Evolutionary conservation across 176 grass and related monocot genomes (phyloP), one percentile per base, ranked within the genome.

Genomic region (Paspalum notatum): DNA sequence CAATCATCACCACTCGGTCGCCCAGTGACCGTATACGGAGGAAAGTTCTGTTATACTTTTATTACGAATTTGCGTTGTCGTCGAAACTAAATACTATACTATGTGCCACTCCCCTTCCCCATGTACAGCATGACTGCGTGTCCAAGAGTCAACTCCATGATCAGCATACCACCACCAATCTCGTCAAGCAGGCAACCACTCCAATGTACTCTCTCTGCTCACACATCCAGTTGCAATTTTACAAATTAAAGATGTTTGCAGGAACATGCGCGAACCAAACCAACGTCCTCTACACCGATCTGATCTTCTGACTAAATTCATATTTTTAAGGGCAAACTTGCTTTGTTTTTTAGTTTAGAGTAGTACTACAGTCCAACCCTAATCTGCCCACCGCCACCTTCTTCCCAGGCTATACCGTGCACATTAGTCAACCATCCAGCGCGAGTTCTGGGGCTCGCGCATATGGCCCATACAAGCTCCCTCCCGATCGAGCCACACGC

Each of bases 391-490:
- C 80, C 80, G 67, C 10, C 86, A 59, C 49, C 69, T 48, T 55
- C 52, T 20, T 17, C 70, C 37, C 66, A 74, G 79, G 7, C 73
- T 50, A 59, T 11, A 1, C 12, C 46, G 6, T 22, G 75, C 71
- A 21, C 38, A 59, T 81, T 89, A 89, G 82, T 89, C 77, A 81
- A 82, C 76, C 21, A 47, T 86, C 86, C 88, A 86, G 85, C 88
- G 44, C 45, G 75, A 62, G 69, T 68, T 79, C 53, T 52, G 74
- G 32, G 61, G 20, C 48, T 53, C 61, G 12, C 5, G 24, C 22
- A 61, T 61, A 60, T 59, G 56, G 21, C 9, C n/a, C 26, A 61
- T 27, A 22, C 24, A 59, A 62, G 25, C 59, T 27, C 25, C 21
- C 13, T 14, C 26, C 59, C 15, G 24, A n/a, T n/a, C n/a, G 12